A percentile compares a stretch with the other conserved stretches of the same genome.
These are phyloP conservation scores for Austroboletus niveus DNA, from an alignment of 1,284 basidiomycete species.

Conservation along the genomic window DNA sequence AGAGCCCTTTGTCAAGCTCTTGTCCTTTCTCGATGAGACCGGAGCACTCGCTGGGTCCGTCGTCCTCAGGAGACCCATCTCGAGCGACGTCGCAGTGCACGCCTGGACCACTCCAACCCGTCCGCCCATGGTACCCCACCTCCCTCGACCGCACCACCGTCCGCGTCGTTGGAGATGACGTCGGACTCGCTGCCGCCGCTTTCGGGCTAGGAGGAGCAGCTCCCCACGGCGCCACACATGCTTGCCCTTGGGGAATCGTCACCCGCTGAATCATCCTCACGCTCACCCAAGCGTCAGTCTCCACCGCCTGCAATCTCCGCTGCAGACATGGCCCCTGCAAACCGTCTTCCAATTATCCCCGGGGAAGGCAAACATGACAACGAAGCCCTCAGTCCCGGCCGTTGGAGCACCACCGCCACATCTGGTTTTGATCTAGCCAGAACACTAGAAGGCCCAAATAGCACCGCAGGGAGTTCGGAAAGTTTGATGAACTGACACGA, in stretches of 20 bases:
- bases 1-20: conserved; percentile 67
- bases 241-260: conserved; percentile 22
- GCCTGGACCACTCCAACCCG: conserved; percentile 5
- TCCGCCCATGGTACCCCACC: neutral
- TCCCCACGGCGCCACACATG: conserved; percentile 19
- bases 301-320: conserved; percentile 29
- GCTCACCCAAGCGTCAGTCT: conserved; percentile 26
- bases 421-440: conserved; percentile 43
- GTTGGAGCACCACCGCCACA: conserved; percentile 65
- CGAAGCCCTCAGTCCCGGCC: conserved; percentile 45
- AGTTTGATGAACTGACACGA: conserved; percentile 25
- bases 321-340: conserved; percentile 34
- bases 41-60: conserved; percentile 56
- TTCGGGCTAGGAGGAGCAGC: conserved; percentile 3
- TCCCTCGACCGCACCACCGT: conserved; percentile 5
- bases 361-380: conserved; percentile 26
- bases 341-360: conserved; percentile 19
- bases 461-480: conserved; percentile 15
- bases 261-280: conserved; percentile 12
- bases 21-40: conserved; percentile 64
- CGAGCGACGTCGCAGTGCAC: conserved; percentile 38
- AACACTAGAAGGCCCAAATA: conserved; percentile 5
- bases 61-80: conserved; percentile 60
- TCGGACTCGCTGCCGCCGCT: conserved; percentile 13
- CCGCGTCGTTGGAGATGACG: conserved; percentile 8